Evolutionary conservation across 1,284 basidiomycete genomes (phyloP).

Genomic region (Cryptococcus sp.): DNA sequence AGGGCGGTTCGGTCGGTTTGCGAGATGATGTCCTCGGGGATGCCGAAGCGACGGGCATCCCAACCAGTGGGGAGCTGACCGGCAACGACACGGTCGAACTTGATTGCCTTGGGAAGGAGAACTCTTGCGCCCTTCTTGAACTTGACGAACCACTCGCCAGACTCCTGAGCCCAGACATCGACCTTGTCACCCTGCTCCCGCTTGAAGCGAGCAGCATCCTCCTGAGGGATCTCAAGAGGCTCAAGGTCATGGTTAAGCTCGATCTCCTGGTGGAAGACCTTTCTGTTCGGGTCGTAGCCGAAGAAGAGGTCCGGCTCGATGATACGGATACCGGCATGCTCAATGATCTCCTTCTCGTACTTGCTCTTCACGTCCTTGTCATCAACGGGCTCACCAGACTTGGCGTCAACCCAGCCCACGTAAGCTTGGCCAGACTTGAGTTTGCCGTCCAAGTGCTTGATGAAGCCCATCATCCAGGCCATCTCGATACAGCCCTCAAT

Average conservation of each 20-base stretch:
- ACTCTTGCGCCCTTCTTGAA: constrained; percentile 98
- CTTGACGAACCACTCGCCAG: constrained; percentile 94
- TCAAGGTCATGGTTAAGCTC: constrained; percentile 97
- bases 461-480: constrained; percentile 99
- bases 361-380: constrained; percentile 94
- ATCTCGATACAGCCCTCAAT: constrained; percentile 98
- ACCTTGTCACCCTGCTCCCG: constrained; percentile 95
- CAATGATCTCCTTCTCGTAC: constrained; percentile 92
- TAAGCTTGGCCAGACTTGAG: constrained; percentile 88
- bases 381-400: constrained; percentile 93
- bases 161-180: constrained; percentile 87
- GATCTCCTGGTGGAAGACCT: constrained; percentile 95
- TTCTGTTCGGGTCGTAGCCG: constrained; percentile 96
- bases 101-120: constrained; percentile 91
- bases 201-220: constrained; percentile 94
- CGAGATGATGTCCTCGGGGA: constrained; percentile 94
- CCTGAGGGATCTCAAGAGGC: constrained; percentile 86
- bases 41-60: constrained; percentile 93
- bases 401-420: constrained; percentile 97
- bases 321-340: constrained; percentile 90
- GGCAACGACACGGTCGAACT: constrained; percentile 90
- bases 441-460: constrained; percentile 97
- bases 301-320: constrained; percentile 97
- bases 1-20: constrained; percentile 93
- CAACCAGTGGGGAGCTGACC: constrained; percentile 97